Base-by-base conservation (phyloP, 2,329 filamentous ascomycete species). In the Fusarium sp. region DNA sequence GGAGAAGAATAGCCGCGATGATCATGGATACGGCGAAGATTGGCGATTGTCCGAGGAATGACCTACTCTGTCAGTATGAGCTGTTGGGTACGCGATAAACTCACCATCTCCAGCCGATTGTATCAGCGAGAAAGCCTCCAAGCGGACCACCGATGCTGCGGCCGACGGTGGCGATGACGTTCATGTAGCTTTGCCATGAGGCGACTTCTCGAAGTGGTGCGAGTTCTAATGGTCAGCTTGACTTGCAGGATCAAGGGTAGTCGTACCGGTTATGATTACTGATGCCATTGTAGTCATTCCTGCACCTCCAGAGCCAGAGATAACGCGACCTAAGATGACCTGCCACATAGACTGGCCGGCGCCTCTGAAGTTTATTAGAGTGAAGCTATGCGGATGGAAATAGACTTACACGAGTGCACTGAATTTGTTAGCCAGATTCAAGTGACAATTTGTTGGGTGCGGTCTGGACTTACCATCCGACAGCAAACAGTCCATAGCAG, bases 101-200 rank as follows among this genome's bases (percentile, higher is more conserved):
- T 52, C 25, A 76, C 74, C 87, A 91, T 38, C 91, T 83, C 90
- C 90, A 92, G 12, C 90, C 90, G 27, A 92, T 83, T 2, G 81
- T 83, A 68, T 92, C 89, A 15, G 88, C 89, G 9, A 92, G 83
- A 38, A 87, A 84, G 0, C 90, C 90, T 4, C 90, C 90, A 14
- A 87, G 74, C 3, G 86, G 87, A 0, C 86, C 87, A 4, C 87
- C 87, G 1, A 88, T 73, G 48, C 85, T 87, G 39, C 87, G 81
- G 5, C 86, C 87, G 5, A 83, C 81, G 0, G 87, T 88, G 16
- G 85, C 83, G 16, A 85, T 83, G 1, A 89, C 81, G 46, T 89
- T 88, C 62, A 87, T 81, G 65, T 86, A 88, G 16, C 85, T 84
- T 55, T 86, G 83, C 87, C 87, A 89, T 2, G 84, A 80, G 1